Evolutionary conservation across 768 basidiomycete genomes (phyloP).

Genomic region (Austroboletus eburneus): DNA sequence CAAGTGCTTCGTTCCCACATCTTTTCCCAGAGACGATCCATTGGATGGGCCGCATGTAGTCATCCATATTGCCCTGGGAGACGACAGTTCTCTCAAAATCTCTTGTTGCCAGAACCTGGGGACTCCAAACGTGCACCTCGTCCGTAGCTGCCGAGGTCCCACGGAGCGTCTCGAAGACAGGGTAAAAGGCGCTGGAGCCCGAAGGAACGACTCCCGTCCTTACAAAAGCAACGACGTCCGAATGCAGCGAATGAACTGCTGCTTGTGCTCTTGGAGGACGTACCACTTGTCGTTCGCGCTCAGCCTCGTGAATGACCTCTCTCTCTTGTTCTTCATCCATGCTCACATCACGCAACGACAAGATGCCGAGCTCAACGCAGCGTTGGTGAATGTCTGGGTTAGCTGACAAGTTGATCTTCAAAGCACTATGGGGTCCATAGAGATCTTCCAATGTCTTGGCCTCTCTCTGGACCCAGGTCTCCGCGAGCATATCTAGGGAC

Average conservation of each 20-base stretch:
- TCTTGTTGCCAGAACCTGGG: slow-evolving; percentile 1
- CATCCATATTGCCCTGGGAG: background rate
- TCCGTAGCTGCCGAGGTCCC: background rate
- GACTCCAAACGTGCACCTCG: slow-evolving; percentile 6
- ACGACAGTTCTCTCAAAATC: slow-evolving; percentile 1
- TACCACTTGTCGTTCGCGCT: background rate
- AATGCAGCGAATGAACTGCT: background rate
- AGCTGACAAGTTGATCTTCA: background rate
- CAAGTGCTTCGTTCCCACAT: background rate
- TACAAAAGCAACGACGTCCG: background rate
- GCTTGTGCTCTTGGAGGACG: background rate
- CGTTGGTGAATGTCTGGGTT: background rate
- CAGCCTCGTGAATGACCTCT: background rate
- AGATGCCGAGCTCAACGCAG: background rate
- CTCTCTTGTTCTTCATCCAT: background rate
- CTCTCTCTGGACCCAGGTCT: background rate
- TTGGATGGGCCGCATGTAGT: slow-evolving; percentile 9
- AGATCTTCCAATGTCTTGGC: background rate
- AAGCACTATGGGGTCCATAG: background rate
- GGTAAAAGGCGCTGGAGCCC: background rate
- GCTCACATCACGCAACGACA: background rate
- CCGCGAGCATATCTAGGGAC: background rate
- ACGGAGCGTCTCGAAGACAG: background rate
- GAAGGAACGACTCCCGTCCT: background rate
- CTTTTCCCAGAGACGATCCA: slow-evolving; percentile 2